Evolutionary conservation across 345 rosid genomes (phyloP), one percentile per base, ranked within the genome.

Genomic region (Syzygium jambos): DNA sequence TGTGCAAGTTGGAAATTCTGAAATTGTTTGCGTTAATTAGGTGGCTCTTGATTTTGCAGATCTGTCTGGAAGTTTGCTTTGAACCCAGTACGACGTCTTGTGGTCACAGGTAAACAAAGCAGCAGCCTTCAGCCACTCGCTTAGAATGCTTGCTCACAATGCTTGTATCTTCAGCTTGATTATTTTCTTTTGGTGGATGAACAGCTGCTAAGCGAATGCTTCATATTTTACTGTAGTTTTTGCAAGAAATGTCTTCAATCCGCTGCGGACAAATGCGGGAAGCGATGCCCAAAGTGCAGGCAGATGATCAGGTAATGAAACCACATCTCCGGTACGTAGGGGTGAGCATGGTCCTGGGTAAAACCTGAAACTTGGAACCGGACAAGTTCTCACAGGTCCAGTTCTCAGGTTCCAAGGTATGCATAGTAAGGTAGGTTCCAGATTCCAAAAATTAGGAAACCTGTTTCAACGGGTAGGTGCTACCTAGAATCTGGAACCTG

Each of bases 1-100:
- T 86, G 22, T 41, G 22, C 46, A 10, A 68, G 21, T 21, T 34
- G 46, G 46, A 19, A 68, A 68, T 34, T 34, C 80, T 34, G 25
- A 21, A 68, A 68, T 68, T 9, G 46, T 68, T 9, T 63, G 30
- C 53, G 30, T 55, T 43, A 13, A 30, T 84, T 85, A 41, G 86
- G 38, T 59, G 78, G 8, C 85, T 34, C 86, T 55, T 86, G 43
- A 78, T 63, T 82, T 88, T 73, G 85, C 95, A 97, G 99, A 95
- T 97, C 80, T 96, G 99, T 90, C 90, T 97, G 87, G 99, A 97
- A 90, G 95, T 97, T 84, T 97, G 99, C 91, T 97, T 85, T 90
- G 99, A 97, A 89, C 99, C 99, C 3, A 96, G 98, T 65, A 96
- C 99, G 86, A 97, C 99, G 85, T 85, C 98, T 89, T 96, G 98